Percentiles rank a stretch among this genome's conserved stretches.
These are phyloP conservation scores for Camptophora hylomeconis DNA, from an alignment of 2,329 filamentous ascomycete species.

Conservation along the genomic window DNA sequence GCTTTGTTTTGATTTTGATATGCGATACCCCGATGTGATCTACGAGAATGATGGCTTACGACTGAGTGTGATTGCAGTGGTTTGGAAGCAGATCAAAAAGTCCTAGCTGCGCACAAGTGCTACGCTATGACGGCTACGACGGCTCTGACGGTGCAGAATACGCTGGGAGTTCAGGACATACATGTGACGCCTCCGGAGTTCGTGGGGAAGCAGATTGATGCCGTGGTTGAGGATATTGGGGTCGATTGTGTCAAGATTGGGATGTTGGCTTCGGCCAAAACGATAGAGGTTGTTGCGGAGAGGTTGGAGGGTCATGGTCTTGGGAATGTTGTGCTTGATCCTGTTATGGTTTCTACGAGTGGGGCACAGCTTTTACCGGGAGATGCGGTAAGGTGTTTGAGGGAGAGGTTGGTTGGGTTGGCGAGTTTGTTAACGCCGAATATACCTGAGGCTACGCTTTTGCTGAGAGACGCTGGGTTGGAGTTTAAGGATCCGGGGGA, in stretches of 20 bases:
- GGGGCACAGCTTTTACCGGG: constrained; percentile 33
- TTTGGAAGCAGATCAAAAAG: constrained; percentile 90
- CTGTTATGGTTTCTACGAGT: constrained; percentile 64
- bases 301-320: constrained; percentile 41
- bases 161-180: constrained; percentile 66
- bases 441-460: constrained; percentile 33
- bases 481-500: constrained; percentile 36
- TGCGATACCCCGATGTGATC: constrained; percentile 14
- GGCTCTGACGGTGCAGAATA: constrained; percentile 93
- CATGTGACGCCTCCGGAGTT: constrained; percentile 68
- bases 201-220: constrained; percentile 72
- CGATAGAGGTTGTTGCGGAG: constrained; percentile 55
- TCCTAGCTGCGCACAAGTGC: constrained; percentile 79
- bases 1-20: too few species aligned
- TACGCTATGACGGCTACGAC: constrained; percentile 96
- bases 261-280: constrained; percentile 66
- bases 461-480: constrained; percentile 28
- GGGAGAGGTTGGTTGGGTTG: constrained; percentile 27
- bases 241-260: constrained; percentile 67
- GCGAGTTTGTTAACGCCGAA: constrained; percentile 36
- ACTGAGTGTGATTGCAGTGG: constrained; percentile 43
- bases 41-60: constrained; percentile 2
- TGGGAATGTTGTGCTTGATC: constrained; percentile 51
- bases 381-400: constrained; percentile 28
- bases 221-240: constrained; percentile 69